Evolutionary conservation across 2,329 filamentous ascomycete genomes (phyloP).

Genomic region (Elsinoe perseae): DNA sequence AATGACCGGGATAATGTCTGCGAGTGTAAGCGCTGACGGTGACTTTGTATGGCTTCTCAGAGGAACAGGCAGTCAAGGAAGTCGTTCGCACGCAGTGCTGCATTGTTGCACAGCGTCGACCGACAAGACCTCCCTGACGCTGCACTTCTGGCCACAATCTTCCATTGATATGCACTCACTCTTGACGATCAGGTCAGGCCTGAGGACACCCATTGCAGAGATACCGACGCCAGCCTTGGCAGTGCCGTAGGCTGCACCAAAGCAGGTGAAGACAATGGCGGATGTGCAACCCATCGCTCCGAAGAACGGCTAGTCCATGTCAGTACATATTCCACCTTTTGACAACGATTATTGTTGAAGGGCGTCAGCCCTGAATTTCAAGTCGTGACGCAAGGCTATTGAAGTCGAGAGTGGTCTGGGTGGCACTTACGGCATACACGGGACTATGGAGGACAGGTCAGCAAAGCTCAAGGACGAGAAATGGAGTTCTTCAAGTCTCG

Average conservation of each 20-base stretch:
- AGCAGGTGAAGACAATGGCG: conserved; percentile 93
- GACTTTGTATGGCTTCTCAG: not conserved
- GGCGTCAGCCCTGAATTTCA: not conserved
- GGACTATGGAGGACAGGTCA: conserved; percentile 53
- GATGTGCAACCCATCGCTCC: conserved; percentile 94
- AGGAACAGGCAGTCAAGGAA: no score
- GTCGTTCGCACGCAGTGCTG: no score
- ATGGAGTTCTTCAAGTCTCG: conserved; percentile 9
- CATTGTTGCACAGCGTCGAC: no score
- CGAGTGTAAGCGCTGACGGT: not conserved
- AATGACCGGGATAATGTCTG: conserved; percentile 99
- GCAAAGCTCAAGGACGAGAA: not conserved
- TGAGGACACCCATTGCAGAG: conserved; percentile 93
- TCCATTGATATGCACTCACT: conserved; percentile 57
- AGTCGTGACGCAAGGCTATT: conserved; percentile 3
- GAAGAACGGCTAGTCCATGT: conserved; percentile 65
- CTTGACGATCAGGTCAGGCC: conserved; percentile 98
- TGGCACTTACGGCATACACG: conserved; percentile 90
- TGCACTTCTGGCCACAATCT: not conserved
- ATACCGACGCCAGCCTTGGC: conserved; percentile 99
- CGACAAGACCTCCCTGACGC: no score
- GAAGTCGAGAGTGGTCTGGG: conserved; percentile 4
- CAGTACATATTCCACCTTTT: conserved; percentile 22
- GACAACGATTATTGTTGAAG: not conserved
- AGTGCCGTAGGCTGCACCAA: conserved; percentile 95